Base-by-base conservation (phyloP, 805 yeast species). In the Spathaspora arborariae region DNA sequence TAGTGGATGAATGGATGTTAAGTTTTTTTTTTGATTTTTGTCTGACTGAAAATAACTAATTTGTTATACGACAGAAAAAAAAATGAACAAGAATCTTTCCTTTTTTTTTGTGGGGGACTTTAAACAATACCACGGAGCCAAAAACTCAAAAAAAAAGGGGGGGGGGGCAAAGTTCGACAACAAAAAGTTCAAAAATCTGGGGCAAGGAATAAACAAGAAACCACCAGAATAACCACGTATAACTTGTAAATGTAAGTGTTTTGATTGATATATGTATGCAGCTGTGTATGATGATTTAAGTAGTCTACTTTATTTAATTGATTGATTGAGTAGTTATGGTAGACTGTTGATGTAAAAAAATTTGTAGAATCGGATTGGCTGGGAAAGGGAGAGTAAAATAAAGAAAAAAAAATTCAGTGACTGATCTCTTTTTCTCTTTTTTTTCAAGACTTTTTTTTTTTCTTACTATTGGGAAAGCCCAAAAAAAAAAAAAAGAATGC, bases 151-250 rank as follows among this genome's bases (percentile, higher is more conserved):
- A 30, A 30, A 30, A 30, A 30, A 7, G 16, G 35, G 35, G 35
- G 18, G 35, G 35, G 6, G 35, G 35, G 35, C 35, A 13, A 8
- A 30, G 27, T 24, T 24, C 13, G 27, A 24, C 27, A 30, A 30
- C 35, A 30, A 30, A n/a, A n/a, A n/a, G n/a, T n/a, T n/a, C n/a
- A n/a, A n/a, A n/a, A 30, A 30, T 30, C 35, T 30, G 35, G 35
- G 35, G 35, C 16, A 30, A 7, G 35, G 27, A 24, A 10, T 9
- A 22, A 22, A 22, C 24, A 22, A 5, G 8, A 22, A 8, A 8
- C 8, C 24, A 22, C n/a, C n/a, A n/a, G n/a, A n/a, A n/a, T n/a
- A n/a, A n/a, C n/a, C n/a, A n/a, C n/a, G n/a, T n/a, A n/a, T n/a
- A n/a, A n/a, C n/a, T n/a, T n/a, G n/a, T n/a, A n/a, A n/a, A n/a